Evolutionary conservation across 2,329 filamentous ascomycete genomes (phyloP).

Genomic region (Lasiodiplodia sp.): DNA sequence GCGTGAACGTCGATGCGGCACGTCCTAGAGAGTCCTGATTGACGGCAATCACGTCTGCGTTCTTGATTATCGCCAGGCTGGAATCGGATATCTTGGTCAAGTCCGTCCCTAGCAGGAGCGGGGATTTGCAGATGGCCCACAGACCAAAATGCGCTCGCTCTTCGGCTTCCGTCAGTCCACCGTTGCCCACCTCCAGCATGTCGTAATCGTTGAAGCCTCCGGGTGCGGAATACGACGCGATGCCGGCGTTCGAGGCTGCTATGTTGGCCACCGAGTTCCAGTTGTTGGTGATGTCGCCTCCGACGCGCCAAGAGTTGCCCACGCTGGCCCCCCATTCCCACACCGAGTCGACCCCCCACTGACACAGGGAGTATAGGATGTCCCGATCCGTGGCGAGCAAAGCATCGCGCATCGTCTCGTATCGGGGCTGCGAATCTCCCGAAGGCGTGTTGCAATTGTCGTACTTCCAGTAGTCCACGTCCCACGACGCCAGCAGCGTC

Average conservation of each 20-base stretch:
- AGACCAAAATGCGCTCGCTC: slow-evolving; percentile 55
- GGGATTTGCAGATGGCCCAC: slow-evolving; percentile 57
- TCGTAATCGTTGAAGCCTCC: slow-evolving; percentile 42
- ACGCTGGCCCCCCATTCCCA: slow-evolving; percentile 46
- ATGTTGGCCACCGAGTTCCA: slow-evolving; percentile 43
- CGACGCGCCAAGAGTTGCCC: slow-evolving; percentile 46
- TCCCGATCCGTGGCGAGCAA: slow-evolving; percentile 40
- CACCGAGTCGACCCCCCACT: slow-evolving; percentile 47
- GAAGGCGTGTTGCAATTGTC: slow-evolving; percentile 37
- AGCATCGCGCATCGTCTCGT: slow-evolving; percentile 35
- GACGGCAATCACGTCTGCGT: slow-evolving; percentile 53
- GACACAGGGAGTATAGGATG: slow-evolving; percentile 47
- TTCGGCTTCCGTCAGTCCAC: slow-evolving; percentile 37
- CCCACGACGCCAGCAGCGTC: slow-evolving; percentile 37
- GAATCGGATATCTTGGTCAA: slow-evolving; percentile 44
- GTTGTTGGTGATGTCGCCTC: slow-evolving; percentile 45
- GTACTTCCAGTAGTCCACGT: slow-evolving; percentile 40
- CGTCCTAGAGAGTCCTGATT: slow-evolving; percentile 45
- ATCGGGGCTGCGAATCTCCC: slow-evolving; percentile 35
- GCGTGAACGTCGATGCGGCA: slow-evolving; percentile 33
- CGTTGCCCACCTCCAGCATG: slow-evolving; percentile 36
- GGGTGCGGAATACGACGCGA: slow-evolving; percentile 36
- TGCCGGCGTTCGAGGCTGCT: slow-evolving; percentile 37
- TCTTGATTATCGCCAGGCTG: slow-evolving; percentile 51
- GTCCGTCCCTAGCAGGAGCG: slow-evolving; percentile 53